phyloP scores from a whole-genome alignment of 164 flowering plant genomes.

The Magnolia sinica region DNA sequence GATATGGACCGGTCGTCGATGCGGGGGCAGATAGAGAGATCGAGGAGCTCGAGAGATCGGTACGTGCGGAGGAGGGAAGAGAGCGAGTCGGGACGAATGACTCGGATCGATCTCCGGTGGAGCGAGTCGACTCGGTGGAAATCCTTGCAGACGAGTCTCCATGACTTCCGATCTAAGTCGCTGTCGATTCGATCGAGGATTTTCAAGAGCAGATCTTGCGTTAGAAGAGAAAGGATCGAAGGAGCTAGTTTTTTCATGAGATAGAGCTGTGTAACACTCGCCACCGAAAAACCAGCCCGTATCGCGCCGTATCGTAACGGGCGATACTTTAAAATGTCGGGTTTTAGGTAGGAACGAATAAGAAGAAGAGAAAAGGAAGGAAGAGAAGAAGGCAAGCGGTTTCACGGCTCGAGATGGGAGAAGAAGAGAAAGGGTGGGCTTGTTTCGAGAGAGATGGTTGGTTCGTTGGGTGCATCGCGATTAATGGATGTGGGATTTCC shows the following conservation, averaged over 20 bases:
- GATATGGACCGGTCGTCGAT: constrained; percentile 38
- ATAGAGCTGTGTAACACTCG: too few species aligned
- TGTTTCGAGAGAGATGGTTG: background rate
- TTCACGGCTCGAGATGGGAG: background rate
- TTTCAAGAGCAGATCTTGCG: constrained; percentile 47
- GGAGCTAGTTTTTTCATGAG: background rate
- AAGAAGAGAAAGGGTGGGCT: background rate
- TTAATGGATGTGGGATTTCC: background rate
- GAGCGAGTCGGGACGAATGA: constrained; percentile 46
- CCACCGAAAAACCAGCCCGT: background rate
- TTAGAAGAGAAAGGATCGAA: constrained; percentile 26
- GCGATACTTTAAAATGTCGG: background rate
- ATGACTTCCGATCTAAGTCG: constrained; percentile 39
- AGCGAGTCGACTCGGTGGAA: constrained; percentile 55
- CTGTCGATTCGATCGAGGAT: constrained; percentile 28
- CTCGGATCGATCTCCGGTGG: constrained; percentile 34
- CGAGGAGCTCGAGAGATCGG: constrained; percentile 32
- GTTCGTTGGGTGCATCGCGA: constrained; percentile 9
- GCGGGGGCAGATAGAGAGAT: constrained; percentile 60
- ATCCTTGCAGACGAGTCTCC: constrained; percentile 54
- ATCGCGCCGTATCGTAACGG: background rate
- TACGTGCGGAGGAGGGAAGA: constrained; percentile 31
- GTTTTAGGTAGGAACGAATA: constrained; percentile 44
- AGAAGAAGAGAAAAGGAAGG: constrained; percentile 41
- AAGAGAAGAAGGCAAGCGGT: constrained; percentile 27